Evolutionary conservation across 2,329 filamentous ascomycete genomes (phyloP).

Genomic region (Neobulgaria alba): DNA sequence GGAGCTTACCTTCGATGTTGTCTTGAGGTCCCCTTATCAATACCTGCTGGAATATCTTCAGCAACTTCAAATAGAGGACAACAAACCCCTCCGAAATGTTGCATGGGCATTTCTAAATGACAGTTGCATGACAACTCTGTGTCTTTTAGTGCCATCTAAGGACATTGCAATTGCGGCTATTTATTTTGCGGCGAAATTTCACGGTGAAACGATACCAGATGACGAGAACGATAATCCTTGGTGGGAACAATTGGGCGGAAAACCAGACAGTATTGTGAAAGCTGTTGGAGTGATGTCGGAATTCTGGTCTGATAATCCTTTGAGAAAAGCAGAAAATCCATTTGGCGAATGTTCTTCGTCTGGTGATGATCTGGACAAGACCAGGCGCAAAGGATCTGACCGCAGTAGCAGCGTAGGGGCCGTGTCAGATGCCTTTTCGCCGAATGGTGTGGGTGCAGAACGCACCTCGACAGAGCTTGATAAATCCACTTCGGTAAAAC

Average conservation of each 20-base stretch:
- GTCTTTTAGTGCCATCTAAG: conserved; percentile 68
- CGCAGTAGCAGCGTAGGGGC: conserved; percentile 11
- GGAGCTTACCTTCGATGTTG: conserved; percentile 85
- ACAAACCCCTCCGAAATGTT: conserved; percentile 74
- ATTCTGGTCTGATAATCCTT: conserved; percentile 57
- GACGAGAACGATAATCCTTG: conserved; percentile 70
- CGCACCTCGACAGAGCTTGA: not conserved
- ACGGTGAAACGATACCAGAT: conserved; percentile 61
- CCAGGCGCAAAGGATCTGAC: conserved; percentile 16
- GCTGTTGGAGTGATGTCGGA: conserved; percentile 71
- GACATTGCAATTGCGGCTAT: conserved; percentile 80
- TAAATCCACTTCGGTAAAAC: not conserved
- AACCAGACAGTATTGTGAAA: conserved; percentile 58
- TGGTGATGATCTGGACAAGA: conserved; percentile 23
- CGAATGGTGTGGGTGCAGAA: not conserved
- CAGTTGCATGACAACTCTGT: conserved; percentile 73
- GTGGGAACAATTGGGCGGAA: conserved; percentile 75
- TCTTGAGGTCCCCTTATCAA: conserved; percentile 80
- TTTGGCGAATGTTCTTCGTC: conserved; percentile 20
- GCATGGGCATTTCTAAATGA: conserved; percentile 95
- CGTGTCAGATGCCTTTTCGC: not conserved
- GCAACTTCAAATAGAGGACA: conserved; percentile 64
- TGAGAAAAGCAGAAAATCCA: conserved; percentile 32
- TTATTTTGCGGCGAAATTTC: conserved; percentile 76
- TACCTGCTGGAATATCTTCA: conserved; percentile 74